Evolutionary conservation across 2,329 filamentous ascomycete genomes (phyloP), one percentile per base, ranked within the genome.

Genomic region (Colletotrichum salicis): DNA sequence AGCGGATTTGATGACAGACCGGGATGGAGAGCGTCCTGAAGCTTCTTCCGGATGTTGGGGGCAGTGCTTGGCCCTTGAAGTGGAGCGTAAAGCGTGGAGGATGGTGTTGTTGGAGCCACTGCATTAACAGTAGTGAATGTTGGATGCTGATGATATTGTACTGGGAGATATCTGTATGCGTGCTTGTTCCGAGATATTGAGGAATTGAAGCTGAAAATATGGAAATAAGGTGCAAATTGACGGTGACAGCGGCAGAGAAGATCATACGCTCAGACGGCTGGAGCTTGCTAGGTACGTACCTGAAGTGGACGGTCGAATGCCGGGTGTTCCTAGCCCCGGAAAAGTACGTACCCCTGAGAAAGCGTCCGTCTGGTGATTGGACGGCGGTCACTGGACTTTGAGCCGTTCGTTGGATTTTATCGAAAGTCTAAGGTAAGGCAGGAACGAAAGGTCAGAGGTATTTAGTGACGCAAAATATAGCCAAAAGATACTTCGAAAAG

Each of bases 1-100:
- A 35, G 51, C 33, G 59, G 59, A 45, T 68, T 63, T 52, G 52
- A 24, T 24, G 66, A 56, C 4, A 33, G 64, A 35, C 55, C 51
- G 19, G 41, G 64, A 48, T 13, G 19, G 27, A 22, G 37, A 51
- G 19, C 22, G 10, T 31, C 35, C 8, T 52, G 31, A 60, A 48
- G 58, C 24, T 31, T 35, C n/a, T 5, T 13, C 19, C 7, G 31
- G 7, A 52, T 22, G 29, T 48, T 22, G 27, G 3, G n/a, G 58
- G 31, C 45, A 4, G 22, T 31, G 33, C 12, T 56, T 11, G 31
- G 48, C 31, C 3, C 19, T 48, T 22, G 41, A 48, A 10, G 37
- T 41, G 37, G 37, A 41, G 6, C 15, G 15, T 22, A 8, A 15
- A 41, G 6, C 15, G 15, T 22, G 4, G 19, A 48, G 3, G 41